phyloP scores from a whole-genome alignment of 306 rosid species.

The Erythrophleum fordii region DNA sequence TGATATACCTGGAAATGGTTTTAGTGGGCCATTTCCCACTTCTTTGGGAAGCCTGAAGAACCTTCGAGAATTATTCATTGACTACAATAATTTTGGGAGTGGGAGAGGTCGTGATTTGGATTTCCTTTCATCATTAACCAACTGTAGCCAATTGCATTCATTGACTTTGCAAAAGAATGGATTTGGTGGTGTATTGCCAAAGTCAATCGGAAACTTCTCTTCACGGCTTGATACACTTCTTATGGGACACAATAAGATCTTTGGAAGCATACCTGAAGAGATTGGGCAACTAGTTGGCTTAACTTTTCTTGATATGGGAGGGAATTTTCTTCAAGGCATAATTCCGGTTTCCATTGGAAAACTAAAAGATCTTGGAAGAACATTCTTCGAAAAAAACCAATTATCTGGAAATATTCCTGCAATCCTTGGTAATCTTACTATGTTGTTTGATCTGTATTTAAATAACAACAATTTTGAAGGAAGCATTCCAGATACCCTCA shows the following conservation, averaged over 20 bases:
- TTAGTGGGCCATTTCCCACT: conserved; percentile 32
- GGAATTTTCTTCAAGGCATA: conserved; percentile 20
- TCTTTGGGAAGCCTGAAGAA: conserved; percentile 32
- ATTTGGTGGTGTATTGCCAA: conserved; percentile 43
- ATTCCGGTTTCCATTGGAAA: conserved; percentile 42
- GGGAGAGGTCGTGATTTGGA: conserved; percentile 33
- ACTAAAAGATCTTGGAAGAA: conserved; percentile 24
- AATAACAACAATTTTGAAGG: conserved; percentile 12
- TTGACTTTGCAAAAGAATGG: background rate
- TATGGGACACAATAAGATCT: conserved; percentile 3
- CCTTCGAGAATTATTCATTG: background rate
- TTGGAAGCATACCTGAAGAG: conserved; percentile 37
- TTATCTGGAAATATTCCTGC: conserved; percentile 32
- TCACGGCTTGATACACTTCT: background rate
- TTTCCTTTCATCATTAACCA: conserved; percentile 40
- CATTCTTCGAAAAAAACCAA: background rate
- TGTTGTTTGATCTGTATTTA: conserved; percentile 17
- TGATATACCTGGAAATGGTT: background rate
- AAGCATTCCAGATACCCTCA: conserved; percentile 31
- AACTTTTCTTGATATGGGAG: background rate
- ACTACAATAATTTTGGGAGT: conserved; percentile 19
- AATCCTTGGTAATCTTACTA: conserved; percentile 34
- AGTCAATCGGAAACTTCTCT: conserved; percentile 25
- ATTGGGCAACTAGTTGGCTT: conserved; percentile 31
- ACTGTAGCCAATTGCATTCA: background rate